Evolutionary conservation across 768 basidiomycete genomes (phyloP), one percentile per base, ranked within the genome.

Genomic region (Lactarius hatsudake): DNA sequence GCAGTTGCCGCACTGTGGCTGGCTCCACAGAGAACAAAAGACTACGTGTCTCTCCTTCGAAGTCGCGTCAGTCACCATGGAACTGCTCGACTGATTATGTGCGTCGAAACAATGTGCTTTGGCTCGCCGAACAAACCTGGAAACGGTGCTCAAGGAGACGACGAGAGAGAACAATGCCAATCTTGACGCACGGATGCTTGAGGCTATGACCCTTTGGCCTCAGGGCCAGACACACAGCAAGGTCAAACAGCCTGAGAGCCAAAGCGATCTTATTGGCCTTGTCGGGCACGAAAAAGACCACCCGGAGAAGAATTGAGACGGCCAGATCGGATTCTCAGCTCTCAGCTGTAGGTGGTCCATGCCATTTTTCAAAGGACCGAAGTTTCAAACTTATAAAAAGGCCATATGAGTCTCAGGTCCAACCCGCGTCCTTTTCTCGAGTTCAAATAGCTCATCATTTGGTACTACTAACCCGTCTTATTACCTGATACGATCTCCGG

Each of bases 131-230:
- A 42, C 28, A 40, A 20, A 60, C 58, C 18, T 64, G 56, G 56
- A 48, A 58, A 58, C 63, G 55, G 43, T 28, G 32, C 23, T 58
- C 56, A 26, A 51, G 30, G 30, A 57, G 53, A 56, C 17, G 28
- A 18, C 38, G 18, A 15, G 18, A 23, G 28, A 30, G 40, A 62
- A 55, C 23, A 57, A 53, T 5, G 51, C 51, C 12, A 26, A 2
- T 1, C 51, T 9, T 26, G 26, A 20, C 30, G 8, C 32, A 17
- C 32, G 17, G 32, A 13, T 8, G 0, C 56, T 57, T 34, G 30
- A 34, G 34, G 32, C 30, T 3, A 20, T 20, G 56, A 34, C 2
- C 30, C 18, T 36, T 34, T 34, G 10, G 18, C 30, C 56, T 10
- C 55, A 34, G 9, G 36, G 4, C 28, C 43, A 2, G 20, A 7